Evolutionary conservation across 495 filamentous ascomycete species (phyloP).

Genomic region (Clohesyomyces aquaticus): DNA sequence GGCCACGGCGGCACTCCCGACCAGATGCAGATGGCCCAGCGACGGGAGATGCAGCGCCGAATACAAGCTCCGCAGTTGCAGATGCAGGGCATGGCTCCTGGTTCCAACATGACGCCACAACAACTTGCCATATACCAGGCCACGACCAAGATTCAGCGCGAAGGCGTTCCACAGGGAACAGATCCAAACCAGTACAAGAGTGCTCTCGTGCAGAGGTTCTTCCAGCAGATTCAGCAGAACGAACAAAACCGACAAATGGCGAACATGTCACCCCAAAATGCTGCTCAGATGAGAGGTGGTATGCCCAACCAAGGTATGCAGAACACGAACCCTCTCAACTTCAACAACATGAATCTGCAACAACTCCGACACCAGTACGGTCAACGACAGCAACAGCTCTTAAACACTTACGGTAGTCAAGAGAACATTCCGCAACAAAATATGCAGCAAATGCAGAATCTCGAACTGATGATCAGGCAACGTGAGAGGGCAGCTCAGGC

Average conservation of each 20-base stretch:
- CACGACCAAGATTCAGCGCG: slow-evolving; percentile 14
- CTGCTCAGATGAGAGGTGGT: slow-evolving; percentile 5
- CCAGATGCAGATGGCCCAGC: slow-evolving; percentile 34
- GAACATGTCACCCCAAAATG: slow-evolving; percentile 25
- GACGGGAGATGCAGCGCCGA: slow-evolving; percentile 19
- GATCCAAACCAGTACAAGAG: slow-evolving; percentile 27
- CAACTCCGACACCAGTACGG: slow-evolving; percentile 10
- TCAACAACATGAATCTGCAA: slow-evolving; percentile 13
- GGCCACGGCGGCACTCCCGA: slow-evolving; percentile 38
- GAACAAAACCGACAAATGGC: slow-evolving; percentile 21
- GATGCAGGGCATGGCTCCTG: slow-evolving; percentile 1
- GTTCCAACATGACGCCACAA: slow-evolving; percentile 1
- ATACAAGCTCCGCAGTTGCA: background rate
- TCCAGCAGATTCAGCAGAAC: slow-evolving; percentile 13
- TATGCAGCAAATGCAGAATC: slow-evolving; percentile 18
- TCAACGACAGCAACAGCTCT: slow-evolving; percentile 10
- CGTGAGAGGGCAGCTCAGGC: background rate
- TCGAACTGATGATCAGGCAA: slow-evolving; percentile 13
- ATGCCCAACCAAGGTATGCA: slow-evolving; percentile 7
- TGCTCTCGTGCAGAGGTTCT: slow-evolving; percentile 19
- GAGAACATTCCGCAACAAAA: slow-evolving; percentile 6
- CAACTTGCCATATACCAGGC: slow-evolving; percentile 28
- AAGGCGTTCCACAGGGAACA: slow-evolving; percentile 25
- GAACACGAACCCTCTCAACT: background rate
- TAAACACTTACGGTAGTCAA: background rate